Evolutionary conservation across 2,329 filamentous ascomycete genomes (phyloP).

Genomic region (Sarocladiaceae sp.): DNA sequence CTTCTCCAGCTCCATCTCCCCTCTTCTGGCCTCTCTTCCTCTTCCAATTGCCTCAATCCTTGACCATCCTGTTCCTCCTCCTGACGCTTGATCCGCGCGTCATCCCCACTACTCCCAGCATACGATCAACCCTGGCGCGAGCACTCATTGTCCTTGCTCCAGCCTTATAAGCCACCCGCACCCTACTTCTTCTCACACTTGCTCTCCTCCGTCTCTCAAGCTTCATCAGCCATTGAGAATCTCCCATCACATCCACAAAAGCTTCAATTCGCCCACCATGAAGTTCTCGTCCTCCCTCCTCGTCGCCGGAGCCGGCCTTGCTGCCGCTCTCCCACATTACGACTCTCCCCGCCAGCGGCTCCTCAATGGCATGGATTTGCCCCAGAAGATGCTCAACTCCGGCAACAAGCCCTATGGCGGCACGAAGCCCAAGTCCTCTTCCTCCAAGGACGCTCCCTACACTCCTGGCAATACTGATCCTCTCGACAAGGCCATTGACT

Average conservation of each 20-base stretch:
- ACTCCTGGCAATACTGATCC: slow-evolving; percentile 54
- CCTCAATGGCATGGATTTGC: slow-evolving; percentile 41
- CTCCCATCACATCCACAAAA: background rate
- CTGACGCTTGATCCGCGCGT: too few species aligned
- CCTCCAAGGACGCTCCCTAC: slow-evolving; percentile 41
- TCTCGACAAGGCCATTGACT: slow-evolving; percentile 56
- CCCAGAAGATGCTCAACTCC: slow-evolving; percentile 33
- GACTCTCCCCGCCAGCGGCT: slow-evolving; percentile 52
- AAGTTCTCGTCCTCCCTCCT: slow-evolving; percentile 21
- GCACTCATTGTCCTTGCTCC: background rate
- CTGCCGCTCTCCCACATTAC: slow-evolving; percentile 23
- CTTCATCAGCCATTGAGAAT: background rate
- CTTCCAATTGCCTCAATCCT: too few species aligned
- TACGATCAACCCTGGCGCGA: background rate
- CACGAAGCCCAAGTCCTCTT: slow-evolving; percentile 4
- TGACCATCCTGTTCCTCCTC: too few species aligned
- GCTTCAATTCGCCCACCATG: slow-evolving; percentile 14
- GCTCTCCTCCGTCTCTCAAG: background rate
- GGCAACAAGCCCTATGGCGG: slow-evolving; percentile 22
- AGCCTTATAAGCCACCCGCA: slow-evolving; percentile 6
- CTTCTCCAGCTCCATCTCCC: too few species aligned
- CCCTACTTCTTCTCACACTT: background rate
- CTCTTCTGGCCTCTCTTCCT: too few species aligned
- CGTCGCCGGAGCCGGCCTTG: slow-evolving; percentile 19
- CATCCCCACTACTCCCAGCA: background rate